These are phyloP conservation scores for Penicillium herquei DNA, from an alignment of 495 filamentous ascomycete genomes.

Conservation along the genomic window DNA sequence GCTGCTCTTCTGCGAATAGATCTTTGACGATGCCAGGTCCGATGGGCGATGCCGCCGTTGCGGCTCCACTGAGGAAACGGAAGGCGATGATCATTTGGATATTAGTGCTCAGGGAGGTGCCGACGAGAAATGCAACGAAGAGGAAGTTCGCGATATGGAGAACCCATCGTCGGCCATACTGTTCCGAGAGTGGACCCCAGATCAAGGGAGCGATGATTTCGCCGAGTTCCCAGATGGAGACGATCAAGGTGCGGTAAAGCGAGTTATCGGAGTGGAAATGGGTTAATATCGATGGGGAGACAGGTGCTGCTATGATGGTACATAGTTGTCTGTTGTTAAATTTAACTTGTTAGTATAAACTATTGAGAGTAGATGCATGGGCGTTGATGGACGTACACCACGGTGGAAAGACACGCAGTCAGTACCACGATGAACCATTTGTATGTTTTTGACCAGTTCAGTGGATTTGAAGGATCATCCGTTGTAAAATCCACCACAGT, in stretches of 20 bases:
- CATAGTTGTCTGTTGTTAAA: neutral
- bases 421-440: conserved; percentile 10
- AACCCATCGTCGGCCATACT: conserved; percentile 7
- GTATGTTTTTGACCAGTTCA: conserved; percentile 9
- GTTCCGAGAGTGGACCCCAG: conserved; percentile 9
- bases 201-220: conserved; percentile 8
- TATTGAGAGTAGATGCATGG: neutral
- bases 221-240: conserved; percentile 11
- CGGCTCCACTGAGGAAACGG: conserved; percentile 9
- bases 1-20: conserved; percentile 6
- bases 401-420: neutral
- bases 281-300: conserved; percentile 3
- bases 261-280: conserved; percentile 7
- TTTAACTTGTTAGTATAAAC: neutral
- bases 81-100: conserved; percentile 11
- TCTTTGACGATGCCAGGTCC: conserved; percentile 9
- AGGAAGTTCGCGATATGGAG: conserved; percentile 9
- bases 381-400: neutral
- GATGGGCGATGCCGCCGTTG: conserved; percentile 1
- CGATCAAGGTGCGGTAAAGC: conserved; percentile 8
- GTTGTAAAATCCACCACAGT: neutral
- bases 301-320: conserved; percentile 7
- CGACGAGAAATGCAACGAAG: conserved; percentile 4
- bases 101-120: conserved; percentile 4
- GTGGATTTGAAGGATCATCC: conserved; percentile 1